phyloP scores from a whole-genome alignment of 176 grass and related monocot genomes.

The Luzula sylvatica region DNA sequence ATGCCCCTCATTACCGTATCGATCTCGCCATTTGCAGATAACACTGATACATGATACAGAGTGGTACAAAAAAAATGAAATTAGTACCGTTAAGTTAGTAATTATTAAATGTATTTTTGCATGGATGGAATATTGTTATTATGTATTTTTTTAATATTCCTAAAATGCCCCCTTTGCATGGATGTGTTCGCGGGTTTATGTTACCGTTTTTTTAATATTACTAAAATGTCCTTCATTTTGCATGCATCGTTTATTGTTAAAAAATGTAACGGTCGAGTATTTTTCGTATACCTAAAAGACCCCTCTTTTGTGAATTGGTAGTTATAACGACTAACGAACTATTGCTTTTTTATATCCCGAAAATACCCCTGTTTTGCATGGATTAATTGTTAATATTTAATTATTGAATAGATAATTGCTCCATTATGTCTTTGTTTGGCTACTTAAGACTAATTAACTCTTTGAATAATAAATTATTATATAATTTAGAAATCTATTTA shows the following conservation, averaged over 20 bases:
- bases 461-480: no score
- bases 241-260: no score
- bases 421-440: no score
- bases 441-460: no score
- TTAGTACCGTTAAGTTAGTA: constrained; percentile 2
- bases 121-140: background rate
- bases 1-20: constrained; percentile 39
- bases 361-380: background rate
- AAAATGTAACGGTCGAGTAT: no score
- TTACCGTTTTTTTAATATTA: no score
- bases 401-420: no score
- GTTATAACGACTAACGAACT: no score
- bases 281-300: no score
- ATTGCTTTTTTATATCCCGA: background rate
- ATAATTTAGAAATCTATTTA: background rate
- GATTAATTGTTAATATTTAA: background rate
- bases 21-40: constrained; percentile 31
- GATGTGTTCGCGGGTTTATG: no score
- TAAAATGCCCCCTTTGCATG: background rate
- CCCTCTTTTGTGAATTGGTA: no score
- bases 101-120: background rate
- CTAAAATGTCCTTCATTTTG: no score
- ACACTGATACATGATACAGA: constrained; percentile 47
- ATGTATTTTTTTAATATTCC: background rate
- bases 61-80: constrained; percentile 27